Conservation (phyloP, 495 filamentous ascomycete genomes). For the Penicillium ucsense region DNA sequence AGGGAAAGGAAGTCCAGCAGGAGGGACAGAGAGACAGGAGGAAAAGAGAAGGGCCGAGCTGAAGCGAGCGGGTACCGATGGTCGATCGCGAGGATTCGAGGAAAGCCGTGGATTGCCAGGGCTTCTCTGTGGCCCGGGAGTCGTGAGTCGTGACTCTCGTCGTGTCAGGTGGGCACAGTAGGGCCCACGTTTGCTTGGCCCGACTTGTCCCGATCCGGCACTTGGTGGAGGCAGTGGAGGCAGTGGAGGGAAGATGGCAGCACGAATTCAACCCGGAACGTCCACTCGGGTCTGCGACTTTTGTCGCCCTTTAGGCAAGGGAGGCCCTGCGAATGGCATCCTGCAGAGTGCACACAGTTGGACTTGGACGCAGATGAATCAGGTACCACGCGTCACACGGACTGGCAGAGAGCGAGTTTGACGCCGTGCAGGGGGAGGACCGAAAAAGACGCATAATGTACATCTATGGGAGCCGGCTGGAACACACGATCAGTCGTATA, state of each 20-base stretch:
- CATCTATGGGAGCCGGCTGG: no score
- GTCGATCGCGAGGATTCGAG: constrained; percentile 10
- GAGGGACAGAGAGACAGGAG: no score
- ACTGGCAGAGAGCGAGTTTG: no score
- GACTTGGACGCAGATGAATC: no score
- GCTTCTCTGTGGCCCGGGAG: constrained; percentile 2
- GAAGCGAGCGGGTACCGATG: constrained; percentile 19
- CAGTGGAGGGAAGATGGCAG: constrained; percentile 5
- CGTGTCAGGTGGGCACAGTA: no score
- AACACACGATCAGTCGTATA: no score
- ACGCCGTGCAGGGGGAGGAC: no score
- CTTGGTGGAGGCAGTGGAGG: constrained; percentile 4
- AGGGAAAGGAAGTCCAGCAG: background rate
- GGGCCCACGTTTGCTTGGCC: constrained; percentile 1
- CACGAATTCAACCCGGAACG: constrained; percentile 32
- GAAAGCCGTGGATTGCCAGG: constrained; percentile 24
- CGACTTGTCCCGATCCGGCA: constrained; percentile 33
- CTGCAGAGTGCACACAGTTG: no score
- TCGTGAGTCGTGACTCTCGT: background rate
- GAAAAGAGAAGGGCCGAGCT: constrained; percentile 18
- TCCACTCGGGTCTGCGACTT: background rate
- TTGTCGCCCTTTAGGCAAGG: background rate
- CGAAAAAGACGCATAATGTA: no score
- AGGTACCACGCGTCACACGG: no score
- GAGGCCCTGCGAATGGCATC: background rate